Evolutionary conservation across 1,284 basidiomycete species (phyloP).

Genomic region (Naganishia liquefaciens): DNA sequence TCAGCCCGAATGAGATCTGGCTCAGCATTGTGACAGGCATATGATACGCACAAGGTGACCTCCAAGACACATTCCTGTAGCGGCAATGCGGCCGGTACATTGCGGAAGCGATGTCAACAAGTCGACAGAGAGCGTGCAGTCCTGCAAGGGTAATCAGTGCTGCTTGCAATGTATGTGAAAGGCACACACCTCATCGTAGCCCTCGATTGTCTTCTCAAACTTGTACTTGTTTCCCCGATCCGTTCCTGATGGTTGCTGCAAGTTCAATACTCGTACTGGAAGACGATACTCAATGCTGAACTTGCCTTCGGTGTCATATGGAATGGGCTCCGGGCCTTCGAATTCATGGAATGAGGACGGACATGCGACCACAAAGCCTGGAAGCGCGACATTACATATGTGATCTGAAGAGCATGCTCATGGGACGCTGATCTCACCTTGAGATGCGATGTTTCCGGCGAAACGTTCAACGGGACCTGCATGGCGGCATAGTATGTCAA

Average conservation of each 20-base stretch:
- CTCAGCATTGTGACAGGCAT: not conserved
- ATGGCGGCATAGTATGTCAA: not conserved
- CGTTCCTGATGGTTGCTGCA: slow-evolving; percentile 60
- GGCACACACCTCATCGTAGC: slow-evolving; percentile 72
- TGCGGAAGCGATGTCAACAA: slow-evolving; percentile 69
- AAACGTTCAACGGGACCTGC: slow-evolving; percentile 57
- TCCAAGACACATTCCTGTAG: slow-evolving; percentile 57
- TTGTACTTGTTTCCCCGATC: slow-evolving; percentile 88
- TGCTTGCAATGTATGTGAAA: not conserved
- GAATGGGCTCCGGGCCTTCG: slow-evolving; percentile 77
- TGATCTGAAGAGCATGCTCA: slow-evolving; percentile 67
- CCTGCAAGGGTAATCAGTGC: slow-evolving; percentile 56
- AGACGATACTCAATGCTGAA: not conserved
- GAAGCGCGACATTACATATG: slow-evolving; percentile 37
- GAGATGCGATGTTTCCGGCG: slow-evolving; percentile 86
- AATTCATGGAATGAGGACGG: slow-evolving; percentile 76
- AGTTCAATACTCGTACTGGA: not conserved
- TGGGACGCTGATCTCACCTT: slow-evolving; percentile 53
- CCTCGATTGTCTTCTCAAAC: slow-evolving; percentile 79
- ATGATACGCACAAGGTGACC: slow-evolving; percentile 58
- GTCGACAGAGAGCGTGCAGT: slow-evolving; percentile 73
- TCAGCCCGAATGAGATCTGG: slow-evolving; percentile 7
- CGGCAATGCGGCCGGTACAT: slow-evolving; percentile 83
- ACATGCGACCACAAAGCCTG: slow-evolving; percentile 47
- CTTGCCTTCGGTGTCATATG: slow-evolving; percentile 78